Conservation (phyloP, 1,139 yeast species). For the Diutina rugosa region DNA sequence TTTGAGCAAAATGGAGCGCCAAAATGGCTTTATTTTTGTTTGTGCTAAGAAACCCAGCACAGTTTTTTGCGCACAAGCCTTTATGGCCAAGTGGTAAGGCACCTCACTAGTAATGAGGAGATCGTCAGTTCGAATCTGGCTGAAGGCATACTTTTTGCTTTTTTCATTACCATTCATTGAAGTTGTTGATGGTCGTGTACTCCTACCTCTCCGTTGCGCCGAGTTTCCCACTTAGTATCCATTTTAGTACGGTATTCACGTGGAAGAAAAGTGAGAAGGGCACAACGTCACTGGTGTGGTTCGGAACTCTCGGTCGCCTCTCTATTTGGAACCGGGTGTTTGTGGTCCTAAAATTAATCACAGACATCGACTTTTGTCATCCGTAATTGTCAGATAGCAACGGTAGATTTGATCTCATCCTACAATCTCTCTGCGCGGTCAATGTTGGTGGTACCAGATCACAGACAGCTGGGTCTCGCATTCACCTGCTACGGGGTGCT, state of each 20-base stretch:
- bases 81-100: conserved; percentile 74
- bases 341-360: too few species aligned
- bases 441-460: not conserved
- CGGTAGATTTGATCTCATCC: not conserved
- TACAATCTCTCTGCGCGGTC: not conserved
- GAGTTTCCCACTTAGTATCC: too few species aligned
- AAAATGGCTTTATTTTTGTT: too few species aligned
- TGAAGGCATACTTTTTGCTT: conserved; percentile 41
- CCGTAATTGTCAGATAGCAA: not conserved
- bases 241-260: too few species aligned
- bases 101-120: conserved; percentile 88
- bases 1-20: too few species aligned
- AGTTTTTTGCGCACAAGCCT: not conserved
- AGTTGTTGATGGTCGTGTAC: too few species aligned
- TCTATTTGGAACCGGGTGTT: too few species aligned
- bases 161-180: too few species aligned
- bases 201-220: too few species aligned
- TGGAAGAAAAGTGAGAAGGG: too few species aligned
- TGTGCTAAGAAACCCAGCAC: not conserved
- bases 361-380: not conserved
- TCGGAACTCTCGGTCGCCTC: too few species aligned
- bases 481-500: not conserved
- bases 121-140: conserved; percentile 82
- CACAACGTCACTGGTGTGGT: too few species aligned
- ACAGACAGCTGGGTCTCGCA: not conserved